phyloP scores from a whole-genome alignment of 495 filamentous ascomycete genomes.

The Penicillium chermesinum region DNA sequence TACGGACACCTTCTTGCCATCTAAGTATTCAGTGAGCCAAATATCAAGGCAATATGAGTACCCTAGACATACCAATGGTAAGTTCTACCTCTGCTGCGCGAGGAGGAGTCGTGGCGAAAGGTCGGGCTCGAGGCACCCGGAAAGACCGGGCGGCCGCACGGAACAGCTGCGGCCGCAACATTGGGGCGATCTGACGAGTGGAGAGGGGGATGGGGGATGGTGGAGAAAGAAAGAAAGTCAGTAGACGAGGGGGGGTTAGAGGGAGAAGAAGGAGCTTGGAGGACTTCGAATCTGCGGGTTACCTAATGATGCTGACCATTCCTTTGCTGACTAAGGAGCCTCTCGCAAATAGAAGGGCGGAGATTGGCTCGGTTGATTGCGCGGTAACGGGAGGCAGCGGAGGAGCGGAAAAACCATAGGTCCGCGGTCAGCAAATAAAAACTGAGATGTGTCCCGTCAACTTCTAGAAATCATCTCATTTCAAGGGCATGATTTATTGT shows the following conservation, averaged over 20 bases:
- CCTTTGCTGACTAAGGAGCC: slow-evolving; percentile 16
- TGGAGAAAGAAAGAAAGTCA: slow-evolving; percentile 13
- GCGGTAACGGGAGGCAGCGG: neutral
- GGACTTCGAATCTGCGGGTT: slow-evolving; percentile 28
- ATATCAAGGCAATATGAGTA: slow-evolving; percentile 13
- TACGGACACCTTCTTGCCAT: slow-evolving; percentile 92
- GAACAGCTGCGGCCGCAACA: slow-evolving; percentile 82
- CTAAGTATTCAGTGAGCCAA: slow-evolving; percentile 36
- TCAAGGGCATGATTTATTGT: slow-evolving; percentile 84
- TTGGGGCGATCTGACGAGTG: slow-evolving; percentile 39
- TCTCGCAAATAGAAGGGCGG: slow-evolving; percentile 31
- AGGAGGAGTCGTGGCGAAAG: slow-evolving; percentile 68
- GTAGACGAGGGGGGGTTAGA: slow-evolving; percentile 16
- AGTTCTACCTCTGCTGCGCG: slow-evolving; percentile 87
- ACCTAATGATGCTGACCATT: slow-evolving; percentile 32
- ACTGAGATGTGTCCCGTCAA: slow-evolving; percentile 12
- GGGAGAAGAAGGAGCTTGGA: slow-evolving; percentile 23
- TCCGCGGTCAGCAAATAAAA: slow-evolving; percentile 15
- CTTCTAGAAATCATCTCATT: slow-evolving; percentile 50
- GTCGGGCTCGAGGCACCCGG: slow-evolving; percentile 57
- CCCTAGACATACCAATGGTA: slow-evolving; percentile 68
- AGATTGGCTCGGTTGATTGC: slow-evolving; percentile 32
- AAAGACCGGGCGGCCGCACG: slow-evolving; percentile 79
- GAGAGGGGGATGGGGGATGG: slow-evolving; percentile 33
- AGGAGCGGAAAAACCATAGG: slow-evolving; percentile 22